A percentile compares a stretch with the other conserved stretches of the same genome.
These are phyloP conservation scores for Aspergillus amoenus DNA, from an alignment of 2,329 filamentous ascomycete genomes.

Conservation along the genomic window DNA sequence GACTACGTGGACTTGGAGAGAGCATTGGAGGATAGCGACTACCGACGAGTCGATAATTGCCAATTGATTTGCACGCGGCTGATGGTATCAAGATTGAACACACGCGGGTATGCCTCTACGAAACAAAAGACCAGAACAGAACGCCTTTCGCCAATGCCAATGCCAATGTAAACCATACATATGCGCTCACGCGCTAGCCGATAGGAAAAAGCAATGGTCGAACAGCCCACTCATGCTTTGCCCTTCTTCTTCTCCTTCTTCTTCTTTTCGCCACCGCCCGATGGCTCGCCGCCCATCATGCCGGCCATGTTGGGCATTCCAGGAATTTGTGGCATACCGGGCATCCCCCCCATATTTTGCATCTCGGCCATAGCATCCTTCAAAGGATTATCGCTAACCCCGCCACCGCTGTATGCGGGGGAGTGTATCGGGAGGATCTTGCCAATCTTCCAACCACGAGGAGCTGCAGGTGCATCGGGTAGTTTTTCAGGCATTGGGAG, in stretches of 20 bases:
- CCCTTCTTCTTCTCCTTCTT: constrained; percentile 54
- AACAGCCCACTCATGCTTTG: constrained; percentile 34
- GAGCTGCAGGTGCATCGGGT: constrained; percentile 72
- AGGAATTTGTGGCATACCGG: constrained; percentile 41
- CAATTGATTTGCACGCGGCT: background rate
- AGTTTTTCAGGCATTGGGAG: constrained; percentile 66
- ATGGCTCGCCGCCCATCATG: constrained; percentile 48
- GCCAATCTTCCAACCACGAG: constrained; percentile 87
- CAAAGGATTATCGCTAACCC: constrained; percentile 89
- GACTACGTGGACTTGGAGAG: background rate
- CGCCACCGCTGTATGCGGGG: constrained; percentile 85
- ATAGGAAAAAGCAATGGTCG: constrained; percentile 6
- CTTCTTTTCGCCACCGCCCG: constrained; percentile 38
- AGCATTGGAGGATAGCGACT: background rate
- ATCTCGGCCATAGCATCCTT: constrained; percentile 98
- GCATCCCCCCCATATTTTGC: constrained; percentile 52
- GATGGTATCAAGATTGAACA: constrained; percentile 21
- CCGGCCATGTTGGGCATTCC: constrained; percentile 55
- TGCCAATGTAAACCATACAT: constrained; percentile 37
- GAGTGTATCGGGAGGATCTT: constrained; percentile 82
- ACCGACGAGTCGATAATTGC: background rate
- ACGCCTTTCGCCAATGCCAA: constrained; percentile 40
- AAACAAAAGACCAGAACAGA: constrained; percentile 27
- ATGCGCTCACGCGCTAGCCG: constrained; percentile 18
- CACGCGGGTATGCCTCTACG: constrained; percentile 17